phyloP scores from a whole-genome alignment of 495 filamentous ascomycete species.

The Penicillium antarcticum region DNA sequence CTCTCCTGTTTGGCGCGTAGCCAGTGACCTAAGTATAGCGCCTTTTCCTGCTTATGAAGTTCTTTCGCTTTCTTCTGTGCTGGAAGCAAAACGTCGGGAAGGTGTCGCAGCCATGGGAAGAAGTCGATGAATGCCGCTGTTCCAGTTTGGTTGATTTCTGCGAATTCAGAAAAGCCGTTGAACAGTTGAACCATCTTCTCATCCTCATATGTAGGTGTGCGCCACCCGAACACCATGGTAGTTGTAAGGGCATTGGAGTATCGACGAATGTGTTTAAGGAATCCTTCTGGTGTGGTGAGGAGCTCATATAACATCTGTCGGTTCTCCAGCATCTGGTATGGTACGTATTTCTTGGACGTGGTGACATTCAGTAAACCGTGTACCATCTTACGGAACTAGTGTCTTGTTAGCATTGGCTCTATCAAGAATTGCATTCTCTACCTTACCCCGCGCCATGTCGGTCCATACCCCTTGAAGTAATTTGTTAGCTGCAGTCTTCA shows the following conservation, averaged over 20 bases:
- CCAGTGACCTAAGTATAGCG: slow-evolving; percentile 38
- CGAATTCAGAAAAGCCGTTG: slow-evolving; percentile 49
- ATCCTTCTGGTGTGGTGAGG: slow-evolving; percentile 30
- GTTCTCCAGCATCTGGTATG: slow-evolving; percentile 42
- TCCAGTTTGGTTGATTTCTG: slow-evolving; percentile 37
- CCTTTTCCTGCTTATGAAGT: slow-evolving; percentile 27
- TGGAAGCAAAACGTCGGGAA: slow-evolving; percentile 27
- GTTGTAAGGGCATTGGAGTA: slow-evolving; percentile 55
- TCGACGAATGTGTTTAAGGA: slow-evolving; percentile 49
- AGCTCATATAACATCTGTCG: slow-evolving; percentile 27
- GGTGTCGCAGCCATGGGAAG: slow-evolving; percentile 24
- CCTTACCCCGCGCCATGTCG: slow-evolving; percentile 22
- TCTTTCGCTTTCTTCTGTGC: slow-evolving; percentile 35
- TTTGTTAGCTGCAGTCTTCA: neutral
- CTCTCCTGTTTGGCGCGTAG: slow-evolving; percentile 31
- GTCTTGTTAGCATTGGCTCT: neutral
- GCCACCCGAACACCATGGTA: slow-evolving; percentile 54
- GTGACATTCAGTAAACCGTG: slow-evolving; percentile 29
- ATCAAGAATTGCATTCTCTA: too few relatives aligned
- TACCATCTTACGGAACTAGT: slow-evolving; percentile 30
- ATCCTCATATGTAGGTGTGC: slow-evolving; percentile 46
- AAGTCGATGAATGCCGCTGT: slow-evolving; percentile 32
- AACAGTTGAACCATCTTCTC: slow-evolving; percentile 51
- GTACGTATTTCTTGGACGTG: slow-evolving; percentile 34
- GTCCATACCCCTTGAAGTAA: slow-evolving; percentile 20